These are phyloP conservation scores for Trapa bicornis DNA, from an alignment of 345 rosid species.

Conservation along the genomic window DNA sequence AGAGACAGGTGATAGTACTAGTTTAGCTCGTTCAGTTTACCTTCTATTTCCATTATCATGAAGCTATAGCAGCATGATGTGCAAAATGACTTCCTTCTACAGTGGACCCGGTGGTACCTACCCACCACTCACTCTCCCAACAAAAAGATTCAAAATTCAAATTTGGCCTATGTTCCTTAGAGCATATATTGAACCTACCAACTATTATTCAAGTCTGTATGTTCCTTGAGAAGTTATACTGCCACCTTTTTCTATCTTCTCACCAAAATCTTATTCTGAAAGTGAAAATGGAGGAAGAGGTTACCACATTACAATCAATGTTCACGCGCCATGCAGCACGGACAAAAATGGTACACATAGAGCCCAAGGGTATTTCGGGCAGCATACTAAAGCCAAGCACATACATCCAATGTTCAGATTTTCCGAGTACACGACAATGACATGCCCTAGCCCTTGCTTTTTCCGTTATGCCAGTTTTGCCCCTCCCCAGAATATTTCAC, in stretches of 20 bases:
- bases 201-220: too few species aligned
- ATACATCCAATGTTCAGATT: slow-evolving; percentile 12
- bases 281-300: too few species aligned
- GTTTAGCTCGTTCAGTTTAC: neutral
- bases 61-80: neutral
- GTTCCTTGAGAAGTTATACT: too few species aligned
- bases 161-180: too few species aligned
- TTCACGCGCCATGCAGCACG: neutral
- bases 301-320: slow-evolving; percentile 5
- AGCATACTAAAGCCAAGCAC: slow-evolving; percentile 10
- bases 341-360: neutral
- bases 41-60: neutral
- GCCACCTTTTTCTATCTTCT: too few species aligned
- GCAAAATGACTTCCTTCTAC: neutral
- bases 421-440: slow-evolving; percentile 7
- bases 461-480: slow-evolving; percentile 3
- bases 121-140: too few species aligned
- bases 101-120: too few species aligned
- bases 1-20: neutral
- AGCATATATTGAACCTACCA: too few species aligned
- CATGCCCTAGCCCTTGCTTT: neutral
- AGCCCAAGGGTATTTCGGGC: slow-evolving; percentile 14
- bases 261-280: too few species aligned
- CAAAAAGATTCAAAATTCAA: too few species aligned
- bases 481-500: neutral